These are phyloP conservation scores for Aspergillus texensis DNA, from an alignment of 2,329 filamentous ascomycete species.

Conservation along the genomic window DNA sequence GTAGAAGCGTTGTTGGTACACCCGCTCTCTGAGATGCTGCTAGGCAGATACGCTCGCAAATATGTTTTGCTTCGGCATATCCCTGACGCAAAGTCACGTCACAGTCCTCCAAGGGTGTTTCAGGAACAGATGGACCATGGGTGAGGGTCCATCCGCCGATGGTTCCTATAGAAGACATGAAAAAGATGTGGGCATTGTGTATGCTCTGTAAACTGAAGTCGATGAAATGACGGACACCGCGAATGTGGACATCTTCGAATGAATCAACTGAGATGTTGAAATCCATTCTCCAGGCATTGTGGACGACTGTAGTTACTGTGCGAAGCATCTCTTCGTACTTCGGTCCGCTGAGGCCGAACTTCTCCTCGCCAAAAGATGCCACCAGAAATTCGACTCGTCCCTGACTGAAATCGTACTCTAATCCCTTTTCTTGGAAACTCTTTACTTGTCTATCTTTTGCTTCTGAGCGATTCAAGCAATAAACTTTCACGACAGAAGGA, in stretches of 20 bases:
- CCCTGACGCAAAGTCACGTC: conserved; percentile 35
- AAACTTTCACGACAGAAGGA: conserved; percentile 42
- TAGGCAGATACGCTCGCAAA: conserved; percentile 49
- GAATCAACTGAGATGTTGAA: conserved; percentile 33
- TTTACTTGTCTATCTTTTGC: conserved; percentile 43
- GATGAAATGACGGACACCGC: conserved; percentile 28
- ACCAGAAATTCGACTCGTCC: conserved; percentile 42
- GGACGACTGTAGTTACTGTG: conserved; percentile 31
- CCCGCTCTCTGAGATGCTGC: conserved; percentile 23
- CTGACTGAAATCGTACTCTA: conserved; percentile 10
- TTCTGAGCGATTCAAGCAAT: conserved; percentile 53
- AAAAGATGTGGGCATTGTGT: conserved; percentile 26
- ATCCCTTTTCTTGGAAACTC: conserved; percentile 40
- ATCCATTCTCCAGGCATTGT: conserved; percentile 42
- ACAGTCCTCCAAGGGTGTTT: conserved; percentile 21
- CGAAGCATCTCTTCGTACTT: conserved; percentile 26
- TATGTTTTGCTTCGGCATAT: conserved; percentile 37
- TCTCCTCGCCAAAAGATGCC: conserved; percentile 23
- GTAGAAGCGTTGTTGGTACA: conserved; percentile 25
- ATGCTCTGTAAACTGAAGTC: conserved; percentile 23
- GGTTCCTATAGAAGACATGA: conserved; percentile 32
- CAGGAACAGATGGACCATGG: conserved; percentile 29
- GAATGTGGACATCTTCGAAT: conserved; percentile 32
- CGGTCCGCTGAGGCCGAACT: conserved; percentile 27
- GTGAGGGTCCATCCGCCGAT: conserved; percentile 21